phyloP scores from a whole-genome alignment of 2,329 filamentous ascomycete species.

The Calonectria hawksworthii region DNA sequence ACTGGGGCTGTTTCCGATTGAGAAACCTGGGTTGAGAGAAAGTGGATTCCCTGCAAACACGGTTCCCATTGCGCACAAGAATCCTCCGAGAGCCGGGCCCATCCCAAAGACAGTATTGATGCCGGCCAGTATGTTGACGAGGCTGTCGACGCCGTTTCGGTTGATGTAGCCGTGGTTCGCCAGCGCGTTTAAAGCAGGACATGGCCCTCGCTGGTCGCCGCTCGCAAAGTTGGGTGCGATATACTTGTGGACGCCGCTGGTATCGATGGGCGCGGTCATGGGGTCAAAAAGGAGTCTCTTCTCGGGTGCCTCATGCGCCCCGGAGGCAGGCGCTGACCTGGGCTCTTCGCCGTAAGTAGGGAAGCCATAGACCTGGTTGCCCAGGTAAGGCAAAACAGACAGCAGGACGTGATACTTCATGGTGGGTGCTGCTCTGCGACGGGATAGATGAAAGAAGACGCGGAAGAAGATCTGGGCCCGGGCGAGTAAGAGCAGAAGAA shows the following conservation, averaged over 20 bases:
- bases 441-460: background rate
- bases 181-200: conserved; percentile 53
- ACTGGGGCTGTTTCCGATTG: conserved; percentile 61
- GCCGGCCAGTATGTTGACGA: conserved; percentile 28
- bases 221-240: conserved; percentile 42
- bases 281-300: conserved; percentile 1
- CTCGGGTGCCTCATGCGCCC: background rate
- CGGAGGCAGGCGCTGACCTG: background rate
- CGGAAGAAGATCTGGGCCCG: background rate
- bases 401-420: conserved; percentile 14
- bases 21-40: conserved; percentile 64
- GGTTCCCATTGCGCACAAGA: conserved; percentile 61
- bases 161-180: conserved; percentile 54
- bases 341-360: background rate
- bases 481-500: background rate
- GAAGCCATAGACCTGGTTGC: conserved; percentile 8
- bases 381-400: background rate
- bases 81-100: conserved; percentile 58
- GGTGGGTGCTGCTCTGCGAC: background rate
- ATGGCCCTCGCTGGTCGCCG: conserved; percentile 46
- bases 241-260: conserved; percentile 40
- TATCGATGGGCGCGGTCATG: conserved; percentile 32
- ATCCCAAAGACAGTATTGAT: conserved; percentile 58
- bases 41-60: conserved; percentile 64
- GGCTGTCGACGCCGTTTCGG: conserved; percentile 36